Conservation (phyloP, 768 basidiomycete genomes). For the Rhizopogon vulgaris region DNA sequence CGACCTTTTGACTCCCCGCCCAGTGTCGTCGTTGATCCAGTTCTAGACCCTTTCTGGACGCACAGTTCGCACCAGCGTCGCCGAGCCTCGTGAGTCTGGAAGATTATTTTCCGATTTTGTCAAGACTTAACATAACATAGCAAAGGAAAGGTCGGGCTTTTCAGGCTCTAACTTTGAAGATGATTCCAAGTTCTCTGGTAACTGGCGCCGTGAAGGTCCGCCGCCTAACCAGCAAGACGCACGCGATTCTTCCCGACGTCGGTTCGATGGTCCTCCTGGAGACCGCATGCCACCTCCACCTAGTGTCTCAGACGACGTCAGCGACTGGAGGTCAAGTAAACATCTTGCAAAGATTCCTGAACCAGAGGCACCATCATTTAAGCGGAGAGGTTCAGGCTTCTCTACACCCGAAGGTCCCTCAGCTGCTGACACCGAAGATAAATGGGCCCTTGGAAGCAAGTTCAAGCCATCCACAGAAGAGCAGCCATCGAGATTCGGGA, state of each 20-base stretch:
- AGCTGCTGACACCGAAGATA: constrained; percentile 72
- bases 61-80: constrained; percentile 85
- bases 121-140: constrained; percentile 32
- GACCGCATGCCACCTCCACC: constrained; percentile 39
- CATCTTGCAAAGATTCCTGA: constrained; percentile 36
- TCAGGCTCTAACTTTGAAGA: constrained; percentile 52
- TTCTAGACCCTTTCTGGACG: constrained; percentile 67
- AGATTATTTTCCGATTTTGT: constrained; percentile 1
- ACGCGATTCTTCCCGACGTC: constrained; percentile 60
- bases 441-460: constrained; percentile 70
- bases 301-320: constrained; percentile 52
- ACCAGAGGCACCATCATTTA: constrained; percentile 39
- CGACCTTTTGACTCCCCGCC: constrained; percentile 1
- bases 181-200: constrained; percentile 74
- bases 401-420: constrained; percentile 35
- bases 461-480: constrained; percentile 52
- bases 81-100: constrained; percentile 79
- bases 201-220: constrained; percentile 87
- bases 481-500: constrained; percentile 40
- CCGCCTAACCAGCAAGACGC: constrained; percentile 62
- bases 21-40: neutral
- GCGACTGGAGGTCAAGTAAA: constrained; percentile 68
- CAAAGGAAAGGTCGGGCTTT: constrained; percentile 67
- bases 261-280: constrained; percentile 49
- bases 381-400: constrained; percentile 56